These are phyloP conservation scores for Sporothrix mexicana DNA, from an alignment of 2,329 filamentous ascomycete species.

Conservation along the genomic window DNA sequence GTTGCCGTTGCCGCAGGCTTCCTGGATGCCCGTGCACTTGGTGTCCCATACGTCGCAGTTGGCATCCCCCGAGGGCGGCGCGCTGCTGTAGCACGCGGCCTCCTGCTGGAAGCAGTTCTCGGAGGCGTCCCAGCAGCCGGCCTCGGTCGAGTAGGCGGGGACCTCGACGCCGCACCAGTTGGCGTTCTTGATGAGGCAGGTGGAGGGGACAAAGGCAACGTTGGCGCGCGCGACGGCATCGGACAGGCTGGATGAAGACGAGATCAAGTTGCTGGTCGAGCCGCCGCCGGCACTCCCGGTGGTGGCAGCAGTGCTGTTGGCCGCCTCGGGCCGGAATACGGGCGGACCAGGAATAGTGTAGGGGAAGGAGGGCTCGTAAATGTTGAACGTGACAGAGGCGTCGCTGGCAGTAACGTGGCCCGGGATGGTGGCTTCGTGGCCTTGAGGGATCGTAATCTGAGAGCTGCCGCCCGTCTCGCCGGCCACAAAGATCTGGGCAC, in stretches of 20 bases:
- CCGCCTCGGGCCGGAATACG: constrained; percentile 53
- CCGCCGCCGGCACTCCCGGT: too few species aligned
- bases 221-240: constrained; percentile 52
- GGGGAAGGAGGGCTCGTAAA: constrained; percentile 56
- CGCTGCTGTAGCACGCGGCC: constrained; percentile 62
- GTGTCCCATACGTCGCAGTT: constrained; percentile 67
- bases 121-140: constrained; percentile 65
- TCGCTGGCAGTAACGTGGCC: constrained; percentile 64
- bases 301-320: neutral
- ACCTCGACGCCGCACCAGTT: constrained; percentile 75
- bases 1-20: constrained; percentile 50
- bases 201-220: constrained; percentile 52
- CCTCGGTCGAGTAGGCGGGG: constrained; percentile 58
- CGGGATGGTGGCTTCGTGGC: constrained; percentile 66
- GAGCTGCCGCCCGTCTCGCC: neutral
- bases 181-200: constrained; percentile 68
- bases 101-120: constrained; percentile 64
- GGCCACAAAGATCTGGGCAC: constrained; percentile 71
- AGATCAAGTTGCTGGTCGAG: neutral
- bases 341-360: constrained; percentile 65
- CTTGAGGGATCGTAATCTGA: constrained; percentile 53
- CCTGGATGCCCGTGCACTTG: constrained; percentile 61
- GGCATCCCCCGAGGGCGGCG: constrained; percentile 63
- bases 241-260: constrained; percentile 31
- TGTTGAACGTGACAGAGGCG: constrained; percentile 66